phyloP scores from a whole-genome alignment of 257 asterid species.

The Solanum appendiculatum region DNA sequence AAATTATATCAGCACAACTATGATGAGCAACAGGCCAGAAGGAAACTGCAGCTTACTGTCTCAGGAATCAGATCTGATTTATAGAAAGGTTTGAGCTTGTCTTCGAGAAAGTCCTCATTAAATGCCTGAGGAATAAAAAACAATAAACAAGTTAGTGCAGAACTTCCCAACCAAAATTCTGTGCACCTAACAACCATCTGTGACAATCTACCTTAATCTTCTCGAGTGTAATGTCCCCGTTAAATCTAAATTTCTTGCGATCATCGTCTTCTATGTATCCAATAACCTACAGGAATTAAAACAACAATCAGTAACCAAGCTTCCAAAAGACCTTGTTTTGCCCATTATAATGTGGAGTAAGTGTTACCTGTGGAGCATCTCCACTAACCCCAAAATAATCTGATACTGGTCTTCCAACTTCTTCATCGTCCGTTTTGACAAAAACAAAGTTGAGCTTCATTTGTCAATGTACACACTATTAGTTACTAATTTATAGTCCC shows the following conservation, averaged over 20 bases:
- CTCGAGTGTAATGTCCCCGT: conserved; percentile 53
- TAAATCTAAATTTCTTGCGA: conserved; percentile 44
- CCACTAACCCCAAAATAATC: conserved; percentile 74
- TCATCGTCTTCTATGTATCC: conserved; percentile 59
- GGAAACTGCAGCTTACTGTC: conserved; percentile 34
- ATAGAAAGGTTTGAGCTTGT: conserved; percentile 70
- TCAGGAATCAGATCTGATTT: conserved; percentile 89
- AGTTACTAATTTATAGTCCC: not conserved
- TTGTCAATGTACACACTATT: not conserved
- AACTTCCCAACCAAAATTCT: not conserved
- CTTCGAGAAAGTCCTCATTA: conserved; percentile 58
- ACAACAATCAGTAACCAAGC: not conserved
- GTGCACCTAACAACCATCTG: not conserved
- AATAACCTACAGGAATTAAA: conserved; percentile 40
- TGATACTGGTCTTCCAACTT: conserved; percentile 82
- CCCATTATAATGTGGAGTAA: not conserved
- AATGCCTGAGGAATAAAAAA: conserved; percentile 41
- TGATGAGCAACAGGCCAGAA: not conserved
- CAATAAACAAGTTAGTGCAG: not conserved
- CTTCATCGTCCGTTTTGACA: conserved; percentile 70
- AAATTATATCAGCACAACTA: not conserved
- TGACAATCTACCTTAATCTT: conserved; percentile 51
- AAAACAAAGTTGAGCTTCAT: conserved; percentile 70
- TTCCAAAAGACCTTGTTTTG: not conserved
- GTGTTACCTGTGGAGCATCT: conserved; percentile 55